Evolutionary conservation across 2,329 filamentous ascomycete genomes (phyloP).

Genomic region (Decorospora gaudefroyi): DNA sequence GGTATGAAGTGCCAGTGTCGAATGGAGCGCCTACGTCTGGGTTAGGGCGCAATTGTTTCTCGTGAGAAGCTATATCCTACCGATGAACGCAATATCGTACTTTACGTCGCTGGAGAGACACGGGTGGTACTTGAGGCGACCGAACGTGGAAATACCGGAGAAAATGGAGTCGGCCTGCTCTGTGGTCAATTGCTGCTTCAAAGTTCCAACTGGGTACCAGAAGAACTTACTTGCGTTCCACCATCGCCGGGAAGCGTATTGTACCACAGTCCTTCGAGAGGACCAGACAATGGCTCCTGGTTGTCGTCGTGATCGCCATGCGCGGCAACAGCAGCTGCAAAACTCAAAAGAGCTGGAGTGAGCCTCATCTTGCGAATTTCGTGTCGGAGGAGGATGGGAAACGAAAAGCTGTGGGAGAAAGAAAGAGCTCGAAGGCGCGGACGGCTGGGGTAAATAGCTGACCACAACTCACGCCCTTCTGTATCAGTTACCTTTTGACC

Average conservation of each 20-base stretch:
- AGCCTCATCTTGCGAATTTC: constrained; percentile 35
- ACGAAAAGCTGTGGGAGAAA: constrained; percentile 4
- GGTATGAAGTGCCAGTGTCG: constrained; percentile 83
- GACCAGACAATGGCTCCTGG: constrained; percentile 67
- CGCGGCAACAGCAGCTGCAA: constrained; percentile 59
- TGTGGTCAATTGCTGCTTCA: constrained; percentile 20
- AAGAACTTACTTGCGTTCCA: constrained; percentile 70
- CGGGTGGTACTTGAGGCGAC: constrained; percentile 74
- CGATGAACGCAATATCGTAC: constrained; percentile 86
- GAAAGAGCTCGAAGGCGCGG: constrained; percentile 11
- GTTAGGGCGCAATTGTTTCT: constrained; percentile 12
- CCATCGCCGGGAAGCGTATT: constrained; percentile 81
- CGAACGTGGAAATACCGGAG: constrained; percentile 85
- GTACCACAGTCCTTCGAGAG: constrained; percentile 78
- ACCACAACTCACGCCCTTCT: constrained; percentile 18
- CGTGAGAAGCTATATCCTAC: constrained; percentile 48
- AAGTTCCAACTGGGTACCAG: neutral
- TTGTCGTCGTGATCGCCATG: constrained; percentile 62
- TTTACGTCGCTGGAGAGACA: constrained; percentile 73
- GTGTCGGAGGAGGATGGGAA: constrained; percentile 4
- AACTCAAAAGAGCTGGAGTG: constrained; percentile 32
- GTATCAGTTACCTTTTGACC: constrained; percentile 38
- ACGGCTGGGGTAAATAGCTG: constrained; percentile 28
- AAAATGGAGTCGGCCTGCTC: constrained; percentile 81
- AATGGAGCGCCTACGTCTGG: constrained; percentile 69